phyloP scores from a whole-genome alignment of 164 flowering plant species.

The Houttuynia cordata region DNA sequence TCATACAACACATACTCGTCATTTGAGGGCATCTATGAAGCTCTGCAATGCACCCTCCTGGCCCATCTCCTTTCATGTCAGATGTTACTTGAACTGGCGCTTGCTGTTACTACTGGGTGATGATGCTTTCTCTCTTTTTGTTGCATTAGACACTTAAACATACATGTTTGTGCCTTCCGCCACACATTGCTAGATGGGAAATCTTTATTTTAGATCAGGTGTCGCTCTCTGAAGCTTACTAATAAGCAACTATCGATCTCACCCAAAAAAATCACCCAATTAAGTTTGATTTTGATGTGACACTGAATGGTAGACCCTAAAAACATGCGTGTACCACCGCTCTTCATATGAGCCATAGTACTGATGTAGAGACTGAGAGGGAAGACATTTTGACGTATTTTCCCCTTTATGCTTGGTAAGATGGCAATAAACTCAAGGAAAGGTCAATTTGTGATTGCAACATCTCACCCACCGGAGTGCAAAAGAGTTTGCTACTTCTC shows the following conservation, averaged over 20 bases:
- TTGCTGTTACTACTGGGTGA: background rate
- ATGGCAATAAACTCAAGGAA: background rate
- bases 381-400: background rate
- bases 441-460: background rate
- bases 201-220: background rate
- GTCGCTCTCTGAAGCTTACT: background rate
- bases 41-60: constrained; percentile 1
- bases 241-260: background rate
- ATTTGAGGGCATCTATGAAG: constrained; percentile 6
- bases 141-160: background rate
- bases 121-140: constrained; percentile 6
- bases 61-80: constrained; percentile 2
- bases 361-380: background rate
- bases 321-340: background rate
- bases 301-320: background rate
- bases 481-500: background rate
- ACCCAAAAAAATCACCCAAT: background rate
- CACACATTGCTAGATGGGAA: background rate
- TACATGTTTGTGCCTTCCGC: background rate
- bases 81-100: background rate
- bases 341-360: too few relatives aligned
- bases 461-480: background rate
- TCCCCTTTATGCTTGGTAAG: background rate
- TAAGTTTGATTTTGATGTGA: background rate
- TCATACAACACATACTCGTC: constrained; percentile 4